Evolutionary conservation across 2,329 filamentous ascomycete genomes (phyloP).

Genomic region (Aspergillus luchuensis): DNA sequence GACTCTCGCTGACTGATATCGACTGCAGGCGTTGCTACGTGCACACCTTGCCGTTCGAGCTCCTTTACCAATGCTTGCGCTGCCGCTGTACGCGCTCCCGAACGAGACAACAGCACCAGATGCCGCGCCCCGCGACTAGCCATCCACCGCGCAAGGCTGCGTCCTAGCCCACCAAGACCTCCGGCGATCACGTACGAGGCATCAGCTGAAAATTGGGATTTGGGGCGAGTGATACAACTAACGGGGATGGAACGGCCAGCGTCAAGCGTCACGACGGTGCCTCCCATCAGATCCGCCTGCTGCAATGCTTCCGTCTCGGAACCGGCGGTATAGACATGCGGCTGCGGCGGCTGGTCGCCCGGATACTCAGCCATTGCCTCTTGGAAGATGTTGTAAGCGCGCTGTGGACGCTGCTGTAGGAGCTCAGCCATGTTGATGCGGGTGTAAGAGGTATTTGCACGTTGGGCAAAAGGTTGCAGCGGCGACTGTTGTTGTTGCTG

Average conservation of each 20-base stretch:
- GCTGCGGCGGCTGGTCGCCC: too few relatives aligned
- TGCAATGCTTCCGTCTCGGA: too few relatives aligned
- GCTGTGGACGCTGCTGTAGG: too few relatives aligned
- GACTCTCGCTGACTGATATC: neutral
- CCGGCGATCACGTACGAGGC: conserved; percentile 2
- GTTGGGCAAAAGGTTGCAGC: too few relatives aligned
- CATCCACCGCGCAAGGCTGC: neutral
- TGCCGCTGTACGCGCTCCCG: neutral
- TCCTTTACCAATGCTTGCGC: neutral
- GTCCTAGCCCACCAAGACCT: conserved; percentile 3
- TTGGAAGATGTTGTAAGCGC: too few relatives aligned
- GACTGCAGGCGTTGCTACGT: neutral
- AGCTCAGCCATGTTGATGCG: neutral
- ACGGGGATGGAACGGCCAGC: neutral
- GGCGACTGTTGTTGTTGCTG: neutral
- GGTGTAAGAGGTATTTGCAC: neutral
- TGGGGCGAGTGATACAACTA: neutral
- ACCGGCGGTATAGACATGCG: too few relatives aligned
- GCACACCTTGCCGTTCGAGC: neutral
- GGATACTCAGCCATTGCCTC: too few relatives aligned
- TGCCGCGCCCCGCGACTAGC: neutral
- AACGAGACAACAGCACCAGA: neutral
- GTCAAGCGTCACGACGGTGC: too few relatives aligned
- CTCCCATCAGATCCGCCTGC: too few relatives aligned
- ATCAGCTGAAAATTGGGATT: neutral